Evolutionary conservation across 2,329 filamentous ascomycete genomes (phyloP).

Genomic region (Fusarium sp.): DNA sequence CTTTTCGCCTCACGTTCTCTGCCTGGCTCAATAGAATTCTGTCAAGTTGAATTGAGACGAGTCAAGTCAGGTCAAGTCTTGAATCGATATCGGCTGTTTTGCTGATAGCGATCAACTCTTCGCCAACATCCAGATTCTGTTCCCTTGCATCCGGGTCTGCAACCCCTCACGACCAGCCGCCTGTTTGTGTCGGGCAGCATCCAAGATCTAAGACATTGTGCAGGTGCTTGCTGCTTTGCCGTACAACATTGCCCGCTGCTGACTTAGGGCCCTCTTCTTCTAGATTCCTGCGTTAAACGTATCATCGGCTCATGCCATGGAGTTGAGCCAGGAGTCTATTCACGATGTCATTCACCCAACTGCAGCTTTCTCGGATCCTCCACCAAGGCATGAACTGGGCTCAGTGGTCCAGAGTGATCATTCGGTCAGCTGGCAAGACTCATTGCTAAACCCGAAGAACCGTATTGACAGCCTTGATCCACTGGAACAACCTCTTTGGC

Average conservation of each 20-base stretch:
- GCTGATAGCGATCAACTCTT: slow-evolving; percentile 21
- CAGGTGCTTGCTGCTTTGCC: slow-evolving; percentile 39
- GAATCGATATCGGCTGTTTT: slow-evolving; percentile 23
- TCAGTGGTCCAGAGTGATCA: slow-evolving; percentile 11
- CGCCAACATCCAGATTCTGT: slow-evolving; percentile 20
- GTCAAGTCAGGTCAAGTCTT: slow-evolving; percentile 8
- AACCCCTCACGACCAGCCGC: slow-evolving; percentile 37
- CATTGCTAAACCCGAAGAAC: slow-evolving; percentile 72
- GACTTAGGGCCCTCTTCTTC: slow-evolving; percentile 16
- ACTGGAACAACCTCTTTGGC: slow-evolving; percentile 64
- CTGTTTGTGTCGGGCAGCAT: slow-evolving; percentile 32
- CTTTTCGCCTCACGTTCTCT: slow-evolving; percentile 14
- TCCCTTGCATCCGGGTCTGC: slow-evolving; percentile 37
- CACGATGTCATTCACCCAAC: slow-evolving; percentile 72
- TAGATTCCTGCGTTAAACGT: slow-evolving; percentile 18
- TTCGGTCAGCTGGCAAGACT: slow-evolving; percentile 60
- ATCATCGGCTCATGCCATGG: slow-evolving; percentile 59
- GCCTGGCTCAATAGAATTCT: slow-evolving; percentile 13
- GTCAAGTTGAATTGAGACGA: slow-evolving; percentile 3
- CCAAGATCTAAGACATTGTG: slow-evolving; percentile 41
- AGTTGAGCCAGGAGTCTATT: slow-evolving; percentile 67
- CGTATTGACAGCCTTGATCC: slow-evolving; percentile 69
- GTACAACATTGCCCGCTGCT: slow-evolving; percentile 35
- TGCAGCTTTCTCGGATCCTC: slow-evolving; percentile 61
- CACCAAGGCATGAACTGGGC: slow-evolving; percentile 7